Evolutionary conservation across 148 eudicot species (phyloP), one percentile per base, ranked within the genome.

Genomic region (Diospyros kaki): DNA sequence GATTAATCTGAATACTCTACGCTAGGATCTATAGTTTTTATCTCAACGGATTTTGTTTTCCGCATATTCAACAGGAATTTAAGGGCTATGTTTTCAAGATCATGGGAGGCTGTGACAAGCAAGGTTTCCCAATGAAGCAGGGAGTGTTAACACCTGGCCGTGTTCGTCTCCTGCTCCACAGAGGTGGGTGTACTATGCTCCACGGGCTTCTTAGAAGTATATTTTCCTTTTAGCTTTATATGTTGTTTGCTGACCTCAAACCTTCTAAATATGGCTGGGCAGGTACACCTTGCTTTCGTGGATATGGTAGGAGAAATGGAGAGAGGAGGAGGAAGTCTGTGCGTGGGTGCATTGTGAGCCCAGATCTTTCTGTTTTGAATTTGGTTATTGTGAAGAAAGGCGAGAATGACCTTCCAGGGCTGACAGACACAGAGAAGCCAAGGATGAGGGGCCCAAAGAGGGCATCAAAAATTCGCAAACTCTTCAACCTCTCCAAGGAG

Each of bases 41-140:
- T 9, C 18, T 28, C 8, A 28, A 42, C 17, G 50, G 8, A 8
- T 17, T 3, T 17, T 46, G 17, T 48, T 48, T 44, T 4, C 17
- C 28, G 12, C 46, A 1, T 54, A 56, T 50, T 60, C 4, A 2
- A 53, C 14, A 77, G 79, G 79, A 77, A 51, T 77, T 77, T 5
- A 77, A 70, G 68, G 79, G 79, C 39, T 77, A 77, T 18, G 79
- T 77, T 18, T 77, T 77, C 63, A 77, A 77, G 64, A 77, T 77
- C 38, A 77, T 69, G 79, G 79, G 79, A 77, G 79, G 79, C 14
- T 77, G 79, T 70, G 79, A 77, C 79, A 77, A 77, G 67, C 79
- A 77, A 53, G 79, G 79, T 0, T 77, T 77, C 53, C 79, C 79
- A 70, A 77, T 77, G 79, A 77, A 77, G 58, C 79, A 77, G 68